Evolutionary conservation across 306 rosid species (phyloP), one percentile per base, ranked within the genome.

Genomic region (Alnus rubra): DNA sequence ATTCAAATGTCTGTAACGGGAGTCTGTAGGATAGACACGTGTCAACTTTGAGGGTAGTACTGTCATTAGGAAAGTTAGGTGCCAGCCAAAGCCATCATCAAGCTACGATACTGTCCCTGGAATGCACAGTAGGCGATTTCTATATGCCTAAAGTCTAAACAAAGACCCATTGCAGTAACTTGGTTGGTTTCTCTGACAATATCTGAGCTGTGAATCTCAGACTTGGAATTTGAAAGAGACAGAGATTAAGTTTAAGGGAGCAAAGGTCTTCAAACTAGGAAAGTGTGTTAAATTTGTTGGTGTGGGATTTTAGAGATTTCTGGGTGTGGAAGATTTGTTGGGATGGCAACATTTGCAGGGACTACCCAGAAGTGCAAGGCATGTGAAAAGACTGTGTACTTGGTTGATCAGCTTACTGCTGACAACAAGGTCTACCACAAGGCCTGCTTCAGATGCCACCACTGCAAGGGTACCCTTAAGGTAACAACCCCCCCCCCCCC

Each of bases 381-480:
- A n/a, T 95, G 99, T 88, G 96, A 91, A 33, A 93, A 95, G 88
- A 95, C 92, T 31, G 99, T 93, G 1, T 95, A 95, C 59, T 87
- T 88, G 84, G 92, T 95, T 85, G 99, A 93, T 83, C 87, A 95
- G 84, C 97, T 90, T 6, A 88, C 92, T 80, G 94, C 97, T 85
- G 99, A 95, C 71, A 81, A 80, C 85, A 93, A 85, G 80, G 91
- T 89, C 78, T 95, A 90, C 72, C 99, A 95, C 83, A 93, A 90
- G 76, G 90, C 92, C 44, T 95, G 99, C 83, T 95, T 95, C 83
- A 93, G 90, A 83, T 95, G 99, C 80, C 96, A 91, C 83, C 99
- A 95, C 80, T 95, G 99, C 90, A 95, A 93, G 85, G 91, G 97
- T 59, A 93, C 98, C 82, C 98, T 95, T 84, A 93, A 91, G 99